Conservation (phyloP, 2,329 filamentous ascomycete species). For the Hymenoscyphus repandus region DNA sequence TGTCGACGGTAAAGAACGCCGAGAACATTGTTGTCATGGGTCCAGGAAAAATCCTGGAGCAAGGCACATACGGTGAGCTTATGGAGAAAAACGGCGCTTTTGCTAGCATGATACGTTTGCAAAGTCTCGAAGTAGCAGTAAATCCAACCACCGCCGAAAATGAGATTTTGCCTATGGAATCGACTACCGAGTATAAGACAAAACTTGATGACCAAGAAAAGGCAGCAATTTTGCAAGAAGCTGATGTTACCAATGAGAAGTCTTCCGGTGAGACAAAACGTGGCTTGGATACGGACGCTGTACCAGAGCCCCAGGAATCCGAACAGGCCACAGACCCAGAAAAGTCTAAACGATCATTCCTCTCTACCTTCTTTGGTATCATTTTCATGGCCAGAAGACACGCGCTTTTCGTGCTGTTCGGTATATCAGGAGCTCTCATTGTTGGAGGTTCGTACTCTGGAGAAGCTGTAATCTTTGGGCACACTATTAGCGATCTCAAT, state of each 20-base stretch:
- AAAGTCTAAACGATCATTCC: background rate
- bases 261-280: background rate
- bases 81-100: constrained; percentile 63
- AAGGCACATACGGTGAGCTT: constrained; percentile 77
- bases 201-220: background rate
- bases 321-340: background rate
- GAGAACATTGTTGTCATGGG: constrained; percentile 94
- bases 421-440: constrained; percentile 42
- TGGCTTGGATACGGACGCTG: background rate
- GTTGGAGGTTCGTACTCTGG: constrained; percentile 50
- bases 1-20: constrained; percentile 86
- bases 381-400: constrained; percentile 5
- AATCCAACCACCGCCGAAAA: background rate
- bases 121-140: background rate
- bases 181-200: background rate
- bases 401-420: constrained; percentile 26
- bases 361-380: background rate
- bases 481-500: constrained; percentile 46
- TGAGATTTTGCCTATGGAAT: background rate
- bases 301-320: background rate
- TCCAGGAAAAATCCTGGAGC: constrained; percentile 74
- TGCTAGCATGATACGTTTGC: constrained; percentile 6
- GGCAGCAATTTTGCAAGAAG: background rate
- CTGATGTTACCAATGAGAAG: background rate
- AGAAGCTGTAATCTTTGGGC: constrained; percentile 52